A percentile compares a stretch with the other conserved stretches of the same genome.
Evolutionary conservation across 441 rosid species (phyloP).

Genomic region (Macaranga tanarius): DNA sequence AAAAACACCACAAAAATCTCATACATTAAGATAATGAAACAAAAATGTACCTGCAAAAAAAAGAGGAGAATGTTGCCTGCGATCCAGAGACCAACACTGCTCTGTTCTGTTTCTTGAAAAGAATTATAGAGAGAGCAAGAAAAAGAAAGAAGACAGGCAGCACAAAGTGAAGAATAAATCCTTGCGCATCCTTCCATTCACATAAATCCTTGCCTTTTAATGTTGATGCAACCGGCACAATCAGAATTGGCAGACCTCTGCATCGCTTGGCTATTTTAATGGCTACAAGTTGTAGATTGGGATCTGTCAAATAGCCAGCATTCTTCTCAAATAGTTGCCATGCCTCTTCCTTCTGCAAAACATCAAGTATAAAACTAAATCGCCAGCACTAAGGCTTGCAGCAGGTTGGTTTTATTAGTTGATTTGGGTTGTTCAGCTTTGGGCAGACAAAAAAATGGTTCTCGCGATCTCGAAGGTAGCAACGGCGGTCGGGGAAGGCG

Average conservation of each 20-base stretch:
- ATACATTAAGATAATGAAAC: not conserved
- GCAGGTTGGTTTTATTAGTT: too few species aligned
- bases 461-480: too few species aligned
- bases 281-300: fast-evolving
- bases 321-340: conserved; percentile 9
- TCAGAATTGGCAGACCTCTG: conserved; percentile 25
- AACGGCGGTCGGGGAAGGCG: too few species aligned
- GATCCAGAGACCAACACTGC: conserved; percentile 11
- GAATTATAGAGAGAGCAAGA: conserved; percentile 17
- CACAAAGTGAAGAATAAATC: conserved; percentile 29
- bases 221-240: conserved; percentile 15
- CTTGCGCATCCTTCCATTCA: conserved; percentile 27
- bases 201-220: not conserved
- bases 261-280: conserved; percentile 8
- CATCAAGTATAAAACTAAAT: conserved; percentile 1
- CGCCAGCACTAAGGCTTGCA: too few species aligned
- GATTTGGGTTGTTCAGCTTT: too few species aligned
- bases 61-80: not conserved
- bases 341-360: conserved; percentile 8
- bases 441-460: too few species aligned
- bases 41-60: conserved; percentile 21
- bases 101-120: conserved; percentile 18
- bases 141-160: not conserved
- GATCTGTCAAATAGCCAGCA: not conserved
- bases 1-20: not conserved